Evolutionary conservation across 345 rosid genomes (phyloP).

Genomic region (Ailanthus altissimus): DNA sequence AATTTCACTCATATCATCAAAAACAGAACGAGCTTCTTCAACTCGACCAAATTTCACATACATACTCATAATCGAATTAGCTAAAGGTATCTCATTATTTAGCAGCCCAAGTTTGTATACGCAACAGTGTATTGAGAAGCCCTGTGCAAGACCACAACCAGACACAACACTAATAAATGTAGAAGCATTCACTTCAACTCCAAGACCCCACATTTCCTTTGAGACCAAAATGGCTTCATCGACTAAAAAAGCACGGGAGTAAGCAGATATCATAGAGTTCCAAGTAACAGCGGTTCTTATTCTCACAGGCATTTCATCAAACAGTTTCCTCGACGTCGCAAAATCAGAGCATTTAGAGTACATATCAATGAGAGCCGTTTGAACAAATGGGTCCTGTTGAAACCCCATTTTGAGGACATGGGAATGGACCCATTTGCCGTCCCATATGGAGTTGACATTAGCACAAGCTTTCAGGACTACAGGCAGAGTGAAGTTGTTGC

Average conservation of each 20-base stretch:
- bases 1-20: constrained; percentile 27
- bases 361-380: constrained; percentile 31
- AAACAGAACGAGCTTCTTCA: constrained; percentile 28
- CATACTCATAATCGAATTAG: constrained; percentile 34
- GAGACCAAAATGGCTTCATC: constrained; percentile 21
- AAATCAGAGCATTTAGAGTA: constrained; percentile 26
- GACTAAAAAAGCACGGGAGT: constrained; percentile 21
- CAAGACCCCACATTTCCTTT: constrained; percentile 32
- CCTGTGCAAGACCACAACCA: constrained; percentile 24
- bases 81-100: constrained; percentile 24
- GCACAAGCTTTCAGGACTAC: constrained; percentile 31
- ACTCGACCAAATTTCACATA: constrained; percentile 25
- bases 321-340: constrained; percentile 21
- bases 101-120: constrained; percentile 30
- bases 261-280: constrained; percentile 35
- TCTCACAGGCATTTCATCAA: constrained; percentile 33
- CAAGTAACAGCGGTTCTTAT: constrained; percentile 27
- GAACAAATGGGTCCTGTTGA: constrained; percentile 22
- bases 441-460: constrained; percentile 11
- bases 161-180: constrained; percentile 28
- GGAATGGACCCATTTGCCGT: constrained; percentile 23
- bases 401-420: constrained; percentile 24
- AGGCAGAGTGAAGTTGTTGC: constrained; percentile 31
- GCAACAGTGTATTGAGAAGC: constrained; percentile 36
- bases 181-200: constrained; percentile 29